Evolutionary conservation across 495 filamentous ascomycete genomes (phyloP).

Genomic region (Neurospora tetraspora): DNA sequence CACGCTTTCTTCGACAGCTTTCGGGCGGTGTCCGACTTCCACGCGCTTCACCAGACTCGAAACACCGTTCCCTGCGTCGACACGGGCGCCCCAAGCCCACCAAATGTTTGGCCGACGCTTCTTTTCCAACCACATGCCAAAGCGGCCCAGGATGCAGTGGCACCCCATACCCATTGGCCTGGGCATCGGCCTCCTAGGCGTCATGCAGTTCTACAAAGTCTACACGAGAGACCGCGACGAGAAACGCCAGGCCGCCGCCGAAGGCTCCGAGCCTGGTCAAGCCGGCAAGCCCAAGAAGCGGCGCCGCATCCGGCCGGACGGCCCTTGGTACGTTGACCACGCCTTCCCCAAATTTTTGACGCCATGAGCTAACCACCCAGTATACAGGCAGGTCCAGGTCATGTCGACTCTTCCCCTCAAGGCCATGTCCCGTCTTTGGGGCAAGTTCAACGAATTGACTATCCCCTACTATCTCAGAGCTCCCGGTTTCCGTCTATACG

Average conservation of each 20-base stretch:
- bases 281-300: constrained; percentile 47
- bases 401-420: constrained; percentile 96
- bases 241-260: constrained; percentile 43
- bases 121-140: constrained; percentile 25
- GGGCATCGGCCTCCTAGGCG: constrained; percentile 77
- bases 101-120: constrained; percentile 11
- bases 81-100: constrained; percentile 6
- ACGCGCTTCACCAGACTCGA: constrained; percentile 3
- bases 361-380: constrained; percentile 9
- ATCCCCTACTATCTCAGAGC: constrained; percentile 85
- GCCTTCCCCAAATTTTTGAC: no score
- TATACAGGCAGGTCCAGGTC: constrained; percentile 73
- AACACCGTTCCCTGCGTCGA: constrained; percentile 4
- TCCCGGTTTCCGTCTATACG: constrained; percentile 92
- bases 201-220: constrained; percentile 74
- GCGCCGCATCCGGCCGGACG: constrained; percentile 67
- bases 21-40: constrained; percentile 8
- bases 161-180: constrained; percentile 89
- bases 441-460: constrained; percentile 84
- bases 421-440: constrained; percentile 87
- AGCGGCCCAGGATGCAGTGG: constrained; percentile 60
- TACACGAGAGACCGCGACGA: constrained; percentile 37
- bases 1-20: constrained; percentile 9
- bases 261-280: constrained; percentile 23
- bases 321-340: constrained; percentile 59